Evolutionary conservation across 306 rosid genomes (phyloP), one percentile per base, ranked within the genome.

Genomic region (Sechiopsis laciniata): DNA sequence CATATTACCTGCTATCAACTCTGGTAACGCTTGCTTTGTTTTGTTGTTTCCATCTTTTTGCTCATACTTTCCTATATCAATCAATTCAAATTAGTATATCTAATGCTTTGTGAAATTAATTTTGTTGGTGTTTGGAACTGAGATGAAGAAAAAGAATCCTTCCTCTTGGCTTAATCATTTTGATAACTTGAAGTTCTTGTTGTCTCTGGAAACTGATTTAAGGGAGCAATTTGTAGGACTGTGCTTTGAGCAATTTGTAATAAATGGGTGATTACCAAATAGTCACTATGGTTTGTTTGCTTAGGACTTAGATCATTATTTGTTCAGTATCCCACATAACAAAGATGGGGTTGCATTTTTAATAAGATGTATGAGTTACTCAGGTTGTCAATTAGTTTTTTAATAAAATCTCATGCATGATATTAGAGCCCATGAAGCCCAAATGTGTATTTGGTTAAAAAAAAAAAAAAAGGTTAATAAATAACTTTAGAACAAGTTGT

Each of bases 1-100:
- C 79, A 79, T 93, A 65, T 71, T 93, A 84, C 98, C 96, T 65
- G 77, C 87, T 64, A 21, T 86, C 69, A 88, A 93, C 85, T 78
- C 79, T 75, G 96, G 98, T 92, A 90, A n/a, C n/a, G n/a, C n/a
- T n/a, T 13, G 90, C 78, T 26, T 75, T 66, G 2, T 37, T 37
- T 73, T 57, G 45, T 64, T 26, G 53, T 24, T 70, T 77, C 75
- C 62, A 29, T 71, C 57, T 16, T 54, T 26, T 24, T 71, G 63
- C 15, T 71, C 50, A 45, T 45, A 45, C 13, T 45, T 45, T 45
- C 50, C 68, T 26, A 26, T 7, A 9, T 17, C 16, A 35, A 37
- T 63, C 26, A 37, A 64, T 64, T 64, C 16, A 35, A 29, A 14
- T 1, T 35, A 32, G 70, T 8, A 32, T 62, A 15, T 29, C 68